Conservation (phyloP, 352 stramenopile species). For the Pythium biforme region DNA sequence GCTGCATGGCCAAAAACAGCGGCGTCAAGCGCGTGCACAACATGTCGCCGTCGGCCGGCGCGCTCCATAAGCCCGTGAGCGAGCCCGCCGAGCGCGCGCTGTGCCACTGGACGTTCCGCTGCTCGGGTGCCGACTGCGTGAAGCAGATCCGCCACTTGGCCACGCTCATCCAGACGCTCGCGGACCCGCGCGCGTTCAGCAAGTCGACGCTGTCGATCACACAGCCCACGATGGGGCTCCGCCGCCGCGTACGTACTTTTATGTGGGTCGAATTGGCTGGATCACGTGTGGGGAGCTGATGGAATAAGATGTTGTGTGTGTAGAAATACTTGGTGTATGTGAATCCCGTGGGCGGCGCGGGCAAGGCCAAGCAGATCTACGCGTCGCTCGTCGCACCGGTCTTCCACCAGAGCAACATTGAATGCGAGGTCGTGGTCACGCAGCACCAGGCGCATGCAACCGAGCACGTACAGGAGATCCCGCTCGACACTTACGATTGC, state of each 20-base stretch:
- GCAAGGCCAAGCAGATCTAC: constrained; percentile 52
- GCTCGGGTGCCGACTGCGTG: constrained; percentile 28
- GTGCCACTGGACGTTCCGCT: constrained; percentile 52
- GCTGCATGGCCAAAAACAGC: constrained; percentile 22
- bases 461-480: constrained; percentile 40
- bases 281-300: background rate
- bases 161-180: constrained; percentile 42
- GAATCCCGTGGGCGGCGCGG: constrained; percentile 60
- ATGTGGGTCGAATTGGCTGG: background rate
- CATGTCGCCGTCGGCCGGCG: constrained; percentile 11
- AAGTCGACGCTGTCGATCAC: background rate
- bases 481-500: constrained; percentile 58
- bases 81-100: constrained; percentile 29
- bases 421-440: constrained; percentile 53
- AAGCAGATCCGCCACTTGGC: constrained; percentile 34
- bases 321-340: constrained; percentile 66
- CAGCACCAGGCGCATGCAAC: constrained; percentile 54
- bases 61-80: constrained; percentile 12
- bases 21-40: constrained; percentile 20
- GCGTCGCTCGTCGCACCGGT: constrained; percentile 49
- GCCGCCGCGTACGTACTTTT: constrained; percentile 33
- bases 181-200: constrained; percentile 37
- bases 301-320: background rate
- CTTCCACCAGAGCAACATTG: constrained; percentile 55
- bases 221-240: constrained; percentile 27